Conservation (phyloP, 192 early-diverging fungal genomes). For the Jimgerdemannia lactiflua region DNA sequence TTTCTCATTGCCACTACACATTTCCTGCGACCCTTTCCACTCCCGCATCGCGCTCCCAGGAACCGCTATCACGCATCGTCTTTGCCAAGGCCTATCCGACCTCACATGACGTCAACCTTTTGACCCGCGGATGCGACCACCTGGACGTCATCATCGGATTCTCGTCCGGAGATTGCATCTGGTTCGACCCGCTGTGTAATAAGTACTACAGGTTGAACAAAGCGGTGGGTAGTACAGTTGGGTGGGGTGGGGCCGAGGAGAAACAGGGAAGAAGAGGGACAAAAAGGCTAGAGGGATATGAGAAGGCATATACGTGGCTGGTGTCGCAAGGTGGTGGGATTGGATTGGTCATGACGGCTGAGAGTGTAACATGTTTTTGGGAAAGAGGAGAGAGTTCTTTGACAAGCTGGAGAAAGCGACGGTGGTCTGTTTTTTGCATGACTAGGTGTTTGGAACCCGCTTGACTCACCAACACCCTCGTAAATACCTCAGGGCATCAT, state of each 20-base stretch:
- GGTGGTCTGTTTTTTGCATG: background rate
- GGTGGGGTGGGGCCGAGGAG: background rate
- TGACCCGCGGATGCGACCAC: conserved; percentile 63
- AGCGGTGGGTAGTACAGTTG: conserved; percentile 40
- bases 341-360: too few relatives aligned
- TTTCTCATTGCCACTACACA: conserved; percentile 10
- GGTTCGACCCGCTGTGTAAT: conserved; percentile 84
- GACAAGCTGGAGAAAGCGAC: background rate
- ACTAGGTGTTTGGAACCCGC: too few relatives aligned
- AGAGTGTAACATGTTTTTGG: too few relatives aligned
- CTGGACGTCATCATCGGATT: conserved; percentile 88
- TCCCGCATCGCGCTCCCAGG: conserved; percentile 36
- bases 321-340: too few relatives aligned
- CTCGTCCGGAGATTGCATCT: conserved; percentile 75
- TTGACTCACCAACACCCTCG: too few relatives aligned
- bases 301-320: background rate
- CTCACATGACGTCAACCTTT: conserved; percentile 81
- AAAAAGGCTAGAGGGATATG: too few relatives aligned
- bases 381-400: background rate
- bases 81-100: conserved; percentile 76
- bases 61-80: conserved; percentile 76
- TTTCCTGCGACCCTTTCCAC: conserved; percentile 13
- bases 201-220: conserved; percentile 86
- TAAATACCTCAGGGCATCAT: conserved; percentile 51
- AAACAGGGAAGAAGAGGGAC: background rate